Evolutionary conservation across 1,284 basidiomycete species (phyloP), one percentile per base, ranked within the genome.

Genomic region (Cutaneotrichosporon cavernicola): DNA sequence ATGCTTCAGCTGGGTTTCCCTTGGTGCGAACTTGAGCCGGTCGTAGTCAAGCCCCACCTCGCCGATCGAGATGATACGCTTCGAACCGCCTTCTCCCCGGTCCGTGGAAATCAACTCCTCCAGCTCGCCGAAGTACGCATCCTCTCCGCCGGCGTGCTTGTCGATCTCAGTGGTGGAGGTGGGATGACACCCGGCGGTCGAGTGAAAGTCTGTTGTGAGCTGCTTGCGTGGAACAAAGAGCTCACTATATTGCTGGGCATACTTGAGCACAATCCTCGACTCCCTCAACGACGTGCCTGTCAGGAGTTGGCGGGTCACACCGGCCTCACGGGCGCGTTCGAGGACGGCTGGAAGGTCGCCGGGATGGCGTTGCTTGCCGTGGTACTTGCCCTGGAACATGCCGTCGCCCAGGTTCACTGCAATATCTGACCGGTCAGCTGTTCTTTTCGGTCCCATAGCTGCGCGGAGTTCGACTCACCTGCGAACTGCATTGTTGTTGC

Each of bases 21-120:
- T 81, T 1, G 85, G 73, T 5, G 90, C 85, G 75, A 90, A 90
- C 70, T 89, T 87, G 0, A 89, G 84, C 16, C 92, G 84, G 75
- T 95, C 92, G 72, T 94, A 94, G 77, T 96, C 92, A 43, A 95
- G 81, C 11, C 92, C 92, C 70, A 92, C 91, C 81, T 95, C 92
- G 18, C 92, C 92, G 1, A 95, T 80, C 0, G 90, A 90, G 9
- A 92, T 87, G 18, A 87, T 86, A 58, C 87, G 82, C 86, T 78
- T 81, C 1, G 86, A 86, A 7, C 81, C 81, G 16, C 86, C 75
- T 62, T 73, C 73, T 31, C 72, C 61, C 46, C 69, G 76, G 78
- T 89, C 84, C n/a, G 77, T 70, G 18, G 74, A 76, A 30, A 92
- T 85, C 1, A 91, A 72, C 14, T 81, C 74, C 65, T 87, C 86